Conservation (phyloP, 2,329 filamentous ascomycete genomes). For the Sporothrix curviconia region DNA sequence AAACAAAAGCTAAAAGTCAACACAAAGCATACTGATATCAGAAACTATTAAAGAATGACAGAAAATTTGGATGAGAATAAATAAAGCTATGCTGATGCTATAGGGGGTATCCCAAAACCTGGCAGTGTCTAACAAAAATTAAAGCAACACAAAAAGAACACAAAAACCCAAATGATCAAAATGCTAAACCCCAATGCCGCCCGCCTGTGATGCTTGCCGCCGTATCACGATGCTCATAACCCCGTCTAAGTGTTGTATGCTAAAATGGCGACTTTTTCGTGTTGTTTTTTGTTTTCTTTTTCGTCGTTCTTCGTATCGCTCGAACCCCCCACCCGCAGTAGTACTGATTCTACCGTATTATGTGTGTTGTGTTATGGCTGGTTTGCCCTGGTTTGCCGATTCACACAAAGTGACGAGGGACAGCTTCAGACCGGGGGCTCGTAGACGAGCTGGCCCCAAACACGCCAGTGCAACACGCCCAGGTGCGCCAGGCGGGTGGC, state of each 20-base stretch:
- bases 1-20: background rate
- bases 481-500: slow-evolving; percentile 76
- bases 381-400: background rate
- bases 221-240: background rate
- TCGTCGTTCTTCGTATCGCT: background rate
- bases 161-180: background rate
- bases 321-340: background rate
- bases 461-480: slow-evolving; percentile 79
- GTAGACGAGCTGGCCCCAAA: slow-evolving; percentile 77
- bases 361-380: background rate
- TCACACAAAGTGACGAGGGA: slow-evolving; percentile 5
- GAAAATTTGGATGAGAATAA: background rate
- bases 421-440: slow-evolving; percentile 11
- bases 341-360: no score
- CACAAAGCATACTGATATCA: background rate
- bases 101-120: slow-evolving; percentile 13
- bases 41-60: background rate
- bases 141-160: background rate
- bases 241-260: slow-evolving; percentile 7
- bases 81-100: slow-evolving; percentile 2
- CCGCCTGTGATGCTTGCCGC: background rate
- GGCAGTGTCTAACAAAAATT: background rate
- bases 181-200: background rate
- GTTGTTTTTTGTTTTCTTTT: background rate
- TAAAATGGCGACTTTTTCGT: background rate